Percentiles rank a stretch among this genome's conserved stretches.
These are phyloP conservation scores for Ogataea corticis DNA, from an alignment of 805 yeast species.

Conservation along the genomic window DNA sequence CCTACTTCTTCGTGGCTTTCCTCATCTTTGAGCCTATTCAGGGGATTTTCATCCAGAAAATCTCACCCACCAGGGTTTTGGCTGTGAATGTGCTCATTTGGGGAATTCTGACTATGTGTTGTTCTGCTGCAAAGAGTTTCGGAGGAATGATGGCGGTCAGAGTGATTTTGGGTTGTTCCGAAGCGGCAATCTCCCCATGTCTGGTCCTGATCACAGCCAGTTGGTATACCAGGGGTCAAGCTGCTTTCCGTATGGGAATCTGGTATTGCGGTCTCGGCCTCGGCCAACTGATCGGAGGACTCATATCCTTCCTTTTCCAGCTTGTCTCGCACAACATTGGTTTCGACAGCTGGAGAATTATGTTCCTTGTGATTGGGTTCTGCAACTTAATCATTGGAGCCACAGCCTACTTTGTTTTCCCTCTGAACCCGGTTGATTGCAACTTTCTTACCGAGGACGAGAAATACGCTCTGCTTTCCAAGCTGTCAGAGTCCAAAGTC, in stretches of 20 bases:
- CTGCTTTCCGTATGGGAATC: conserved; percentile 36
- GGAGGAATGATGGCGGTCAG: conserved; percentile 47
- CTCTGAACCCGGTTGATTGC: conserved; percentile 46
- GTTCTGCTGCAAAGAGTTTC: conserved; percentile 41
- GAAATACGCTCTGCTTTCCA: conserved; percentile 42
- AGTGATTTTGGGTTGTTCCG: conserved; percentile 29
- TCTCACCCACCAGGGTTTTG: conserved; percentile 54
- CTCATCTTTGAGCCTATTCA: conserved; percentile 55
- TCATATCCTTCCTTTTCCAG: conserved; percentile 53
- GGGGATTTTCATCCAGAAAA: conserved; percentile 47
- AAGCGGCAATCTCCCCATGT: conserved; percentile 35
- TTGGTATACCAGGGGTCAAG: conserved; percentile 35
- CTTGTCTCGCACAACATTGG: conserved; percentile 41
- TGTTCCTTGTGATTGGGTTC: conserved; percentile 56
- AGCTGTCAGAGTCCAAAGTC: conserved; percentile 48
- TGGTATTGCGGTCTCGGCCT: conserved; percentile 42
- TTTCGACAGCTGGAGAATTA: conserved; percentile 60
- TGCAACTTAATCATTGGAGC: conserved; percentile 53
- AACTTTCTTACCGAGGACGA: conserved; percentile 30
- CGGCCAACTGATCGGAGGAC: conserved; percentile 46
- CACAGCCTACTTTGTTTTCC: conserved; percentile 40
- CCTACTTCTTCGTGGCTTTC: conserved; percentile 53
- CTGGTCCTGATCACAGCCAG: conserved; percentile 35
- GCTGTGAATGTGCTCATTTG: conserved; percentile 52
- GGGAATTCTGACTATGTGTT: conserved; percentile 58